These are phyloP conservation scores for Thuidium tamariscinum DNA, from an alignment of 225 moss, liverwort and hornwort genomes.

Conservation along the genomic window DNA sequence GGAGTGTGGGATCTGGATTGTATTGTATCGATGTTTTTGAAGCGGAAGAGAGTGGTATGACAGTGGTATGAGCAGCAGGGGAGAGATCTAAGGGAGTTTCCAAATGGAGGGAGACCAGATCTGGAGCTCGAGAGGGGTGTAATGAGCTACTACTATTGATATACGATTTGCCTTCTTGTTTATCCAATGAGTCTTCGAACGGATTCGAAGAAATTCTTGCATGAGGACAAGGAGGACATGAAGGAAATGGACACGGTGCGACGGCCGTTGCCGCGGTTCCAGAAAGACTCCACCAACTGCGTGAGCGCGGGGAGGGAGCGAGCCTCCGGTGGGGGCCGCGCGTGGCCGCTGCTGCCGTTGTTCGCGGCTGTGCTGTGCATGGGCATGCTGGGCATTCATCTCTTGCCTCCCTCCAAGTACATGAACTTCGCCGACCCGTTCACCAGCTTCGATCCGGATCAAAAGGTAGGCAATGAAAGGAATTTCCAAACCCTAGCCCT, in stretches of 20 bases:
- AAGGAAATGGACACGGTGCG: not conserved
- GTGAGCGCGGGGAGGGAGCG: not conserved
- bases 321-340: not conserved
- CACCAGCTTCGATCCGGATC: not conserved
- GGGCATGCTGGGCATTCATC: not conserved
- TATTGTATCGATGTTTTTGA: not conserved
- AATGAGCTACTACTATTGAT: not conserved
- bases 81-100: not conserved
- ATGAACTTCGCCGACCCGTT: not conserved
- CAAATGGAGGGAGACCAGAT: not conserved
- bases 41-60: not conserved
- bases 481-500: not conserved
- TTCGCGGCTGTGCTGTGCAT: not conserved
- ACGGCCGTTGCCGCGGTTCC: not conserved
- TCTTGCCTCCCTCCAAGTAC: not conserved
- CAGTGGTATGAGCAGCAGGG: not conserved
- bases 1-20: not conserved
- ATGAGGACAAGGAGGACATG: not conserved
- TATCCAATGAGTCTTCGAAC: not conserved
- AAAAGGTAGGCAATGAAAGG: not conserved
- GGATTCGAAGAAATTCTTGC: not conserved
- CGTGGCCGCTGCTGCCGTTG: not conserved
- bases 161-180: not conserved
- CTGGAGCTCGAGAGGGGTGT: not conserved
- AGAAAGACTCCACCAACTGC: not conserved